Percentiles rank a stretch among this genome's conserved stretches.
These are phyloP conservation scores for Parietaria judaica DNA, from an alignment of 306 rosid genomes.

Conservation along the genomic window DNA sequence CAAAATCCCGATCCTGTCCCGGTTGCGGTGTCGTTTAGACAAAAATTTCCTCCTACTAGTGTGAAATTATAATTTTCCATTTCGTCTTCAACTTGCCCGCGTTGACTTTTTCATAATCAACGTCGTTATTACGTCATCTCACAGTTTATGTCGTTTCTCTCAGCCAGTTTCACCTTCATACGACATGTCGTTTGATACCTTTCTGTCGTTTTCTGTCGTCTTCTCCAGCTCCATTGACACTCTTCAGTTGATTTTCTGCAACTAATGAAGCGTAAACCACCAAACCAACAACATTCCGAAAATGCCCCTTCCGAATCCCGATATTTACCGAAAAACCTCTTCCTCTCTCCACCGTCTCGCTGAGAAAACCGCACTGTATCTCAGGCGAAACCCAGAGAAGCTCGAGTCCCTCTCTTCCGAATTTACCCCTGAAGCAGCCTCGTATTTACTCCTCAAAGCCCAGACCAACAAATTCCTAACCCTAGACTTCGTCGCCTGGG, in stretches of 20 bases:
- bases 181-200: no score
- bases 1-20: no score
- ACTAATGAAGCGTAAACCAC: conserved; percentile 2
- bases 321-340: conserved; percentile 16
- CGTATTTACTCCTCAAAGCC: conserved; percentile 58
- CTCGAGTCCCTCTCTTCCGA: conserved; percentile 40
- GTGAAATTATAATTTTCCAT: no score
- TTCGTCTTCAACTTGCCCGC: no score
- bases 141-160: neutral
- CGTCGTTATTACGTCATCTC: no score
- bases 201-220: neutral
- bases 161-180: no score
- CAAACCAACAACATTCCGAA: neutral
- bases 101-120: no score
- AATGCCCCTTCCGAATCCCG: conserved; percentile 33
- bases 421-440: conserved; percentile 71
- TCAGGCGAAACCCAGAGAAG: conserved; percentile 57
- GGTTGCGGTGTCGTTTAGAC: no score
- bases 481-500: conserved; percentile 65
- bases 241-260: neutral
- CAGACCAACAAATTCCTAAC: conserved; percentile 41
- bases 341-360: conserved; percentile 31
- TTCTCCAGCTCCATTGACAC: no score
- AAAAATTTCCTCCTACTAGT: no score
- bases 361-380: conserved; percentile 52